Evolutionary conservation across 2,329 filamentous ascomycete genomes (phyloP), one percentile per base, ranked within the genome.

Genomic region (Trichoderma pleuroti): DNA sequence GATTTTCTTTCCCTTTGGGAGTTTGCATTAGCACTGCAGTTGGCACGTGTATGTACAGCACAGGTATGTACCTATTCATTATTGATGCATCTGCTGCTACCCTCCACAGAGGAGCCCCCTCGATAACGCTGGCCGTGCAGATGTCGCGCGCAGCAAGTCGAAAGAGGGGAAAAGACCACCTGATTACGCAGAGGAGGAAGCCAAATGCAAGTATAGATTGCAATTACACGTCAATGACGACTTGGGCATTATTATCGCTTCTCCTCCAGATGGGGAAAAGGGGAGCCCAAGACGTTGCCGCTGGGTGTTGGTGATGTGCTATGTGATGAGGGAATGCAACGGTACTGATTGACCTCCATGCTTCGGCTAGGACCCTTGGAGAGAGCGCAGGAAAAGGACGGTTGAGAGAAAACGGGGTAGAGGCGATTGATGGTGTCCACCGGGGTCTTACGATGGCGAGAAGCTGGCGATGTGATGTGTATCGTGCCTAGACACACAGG

Each of bases 71-170:
- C 30, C 21, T 7, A 10, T 59, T 21, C 28, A 10, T 36, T 63
- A 16, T 42, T 42, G 39, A n/a, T 66, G 52, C 49, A 57, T 57
- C 32, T 57, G 12, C 18, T n/a, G 28, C 32, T 28, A 56, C 32
- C 49, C 49, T 36, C 63, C 34, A n/a, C 36, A 32, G 26, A 59
- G n/a, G 46, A 2, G 10, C n/a, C 34, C 34, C 49, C n/a, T 34
- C 24, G 65, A 60, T 68, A 60, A 46, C 54, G 64, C 64, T 18
- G 65, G 26, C 46, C 65, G 28, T 68, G 65, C 65, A 68, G 54
- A 68, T 68, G 65, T 68, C 65, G 54, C 56, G 54, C 56, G 65
- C 54, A 59, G 54, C 30, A 59, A 42, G 56, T 46, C 21, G 26
- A 67, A 70, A 65, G 49, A 57, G 49, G 68, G 60, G 61, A 39